Evolutionary conservation across 331 rosid species (phyloP).

Genomic region (Malus hybrid): DNA sequence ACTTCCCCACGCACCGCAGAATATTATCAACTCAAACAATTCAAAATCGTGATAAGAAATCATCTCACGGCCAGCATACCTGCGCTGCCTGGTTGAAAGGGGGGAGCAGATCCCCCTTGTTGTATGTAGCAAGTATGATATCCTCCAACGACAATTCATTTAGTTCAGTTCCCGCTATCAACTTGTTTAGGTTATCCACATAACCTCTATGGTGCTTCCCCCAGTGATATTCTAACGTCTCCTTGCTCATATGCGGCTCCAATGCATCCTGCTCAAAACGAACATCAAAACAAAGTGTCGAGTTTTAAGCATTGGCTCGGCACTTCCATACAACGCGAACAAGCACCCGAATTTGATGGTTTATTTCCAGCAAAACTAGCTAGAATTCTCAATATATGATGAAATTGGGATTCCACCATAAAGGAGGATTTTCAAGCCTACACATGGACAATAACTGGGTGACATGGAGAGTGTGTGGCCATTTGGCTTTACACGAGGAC

Average conservation of each 20-base stretch:
- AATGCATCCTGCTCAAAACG: constrained; percentile 54
- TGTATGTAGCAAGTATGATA: constrained; percentile 40
- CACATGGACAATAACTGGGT: too few species aligned
- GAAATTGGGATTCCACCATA: too few species aligned
- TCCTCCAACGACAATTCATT: constrained; percentile 55
- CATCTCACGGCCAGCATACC: constrained; percentile 21
- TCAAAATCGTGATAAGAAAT: not conserved
- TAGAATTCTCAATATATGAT: not conserved
- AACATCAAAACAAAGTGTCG: not conserved
- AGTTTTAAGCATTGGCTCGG: not conserved
- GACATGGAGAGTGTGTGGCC: too few species aligned
- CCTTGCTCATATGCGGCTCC: constrained; percentile 83
- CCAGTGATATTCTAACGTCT: constrained; percentile 83
- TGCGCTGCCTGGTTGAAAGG: constrained; percentile 89
- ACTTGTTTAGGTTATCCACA: constrained; percentile 74
- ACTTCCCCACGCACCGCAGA: not conserved
- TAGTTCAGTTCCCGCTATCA: constrained; percentile 68
- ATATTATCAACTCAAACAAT: not conserved
- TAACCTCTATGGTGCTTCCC: constrained; percentile 92
- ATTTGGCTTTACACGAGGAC: too few species aligned
- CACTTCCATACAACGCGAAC: not conserved
- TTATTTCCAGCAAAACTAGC: not conserved
- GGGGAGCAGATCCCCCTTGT: constrained; percentile 75
- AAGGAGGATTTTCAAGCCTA: too few species aligned
- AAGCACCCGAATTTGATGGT: not conserved